Evolutionary conservation across 441 rosid species (phyloP).

Genomic region (Pelargonium cotyledonis): DNA sequence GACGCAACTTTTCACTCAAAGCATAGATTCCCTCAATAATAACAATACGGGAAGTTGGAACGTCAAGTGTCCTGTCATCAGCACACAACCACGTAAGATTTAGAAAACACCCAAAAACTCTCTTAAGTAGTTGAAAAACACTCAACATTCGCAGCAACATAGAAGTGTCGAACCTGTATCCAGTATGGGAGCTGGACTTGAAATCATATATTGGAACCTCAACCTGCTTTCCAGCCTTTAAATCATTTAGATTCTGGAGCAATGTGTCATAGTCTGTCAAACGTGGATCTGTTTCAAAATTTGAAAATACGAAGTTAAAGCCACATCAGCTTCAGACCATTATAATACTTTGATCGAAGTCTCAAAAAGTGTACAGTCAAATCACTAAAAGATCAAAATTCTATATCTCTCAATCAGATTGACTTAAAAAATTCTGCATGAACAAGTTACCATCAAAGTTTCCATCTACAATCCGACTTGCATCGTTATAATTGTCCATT

Average conservation of each 20-base stretch:
- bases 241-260: conserved; percentile 71
- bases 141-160: conserved; percentile 9
- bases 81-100: conserved; percentile 17
- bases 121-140: not conserved
- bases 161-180: conserved; percentile 63
- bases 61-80: conserved; percentile 73
- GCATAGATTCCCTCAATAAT: conserved; percentile 96
- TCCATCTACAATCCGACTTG: conserved; percentile 86
- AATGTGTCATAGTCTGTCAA: conserved; percentile 93
- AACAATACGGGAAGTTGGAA: conserved; percentile 82
- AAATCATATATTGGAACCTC: conserved; percentile 94
- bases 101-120: conserved; percentile 6
- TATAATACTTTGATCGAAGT: not conserved
- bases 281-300: conserved; percentile 75
- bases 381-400: not conserved
- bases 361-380: not conserved
- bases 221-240: conserved; percentile 67
- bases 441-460: conserved; percentile 72
- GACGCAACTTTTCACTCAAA: conserved; percentile 76
- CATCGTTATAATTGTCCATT: conserved; percentile 87
- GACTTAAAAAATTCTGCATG: not conserved
- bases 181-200: conserved; percentile 79
- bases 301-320: conserved; percentile 21
- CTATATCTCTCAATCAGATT: not conserved
- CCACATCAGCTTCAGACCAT: not conserved